A percentile compares a stretch with the other conserved stretches of the same genome.
Conservation (phyloP, 2,329 filamentous ascomycete species). For the Sporothrix dimorphospora region DNA sequence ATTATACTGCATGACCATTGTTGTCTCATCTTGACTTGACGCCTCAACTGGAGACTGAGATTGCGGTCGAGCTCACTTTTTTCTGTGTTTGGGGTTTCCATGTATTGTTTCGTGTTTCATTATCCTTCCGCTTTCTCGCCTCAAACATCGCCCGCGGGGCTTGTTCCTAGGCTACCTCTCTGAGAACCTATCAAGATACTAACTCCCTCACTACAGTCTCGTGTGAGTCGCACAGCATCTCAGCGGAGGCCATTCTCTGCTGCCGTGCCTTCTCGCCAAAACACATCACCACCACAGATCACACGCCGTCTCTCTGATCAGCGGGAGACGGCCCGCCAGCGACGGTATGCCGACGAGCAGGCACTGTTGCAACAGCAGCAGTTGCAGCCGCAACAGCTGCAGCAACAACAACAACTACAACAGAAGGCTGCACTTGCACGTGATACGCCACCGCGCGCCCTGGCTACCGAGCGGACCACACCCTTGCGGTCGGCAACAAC, state of each 20-base stretch:
- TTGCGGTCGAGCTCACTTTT: background rate
- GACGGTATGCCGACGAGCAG: constrained; percentile 49
- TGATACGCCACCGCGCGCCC: constrained; percentile 50
- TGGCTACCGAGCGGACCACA: constrained; percentile 49
- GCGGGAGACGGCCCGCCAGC: constrained; percentile 51
- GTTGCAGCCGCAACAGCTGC: background rate
- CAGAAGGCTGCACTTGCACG: constrained; percentile 41
- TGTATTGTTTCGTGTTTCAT: background rate
- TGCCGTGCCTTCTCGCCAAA: constrained; percentile 51
- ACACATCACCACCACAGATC: constrained; percentile 55
- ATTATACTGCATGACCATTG: constrained; percentile 23
- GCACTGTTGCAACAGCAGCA: constrained; percentile 33
- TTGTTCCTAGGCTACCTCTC: background rate
- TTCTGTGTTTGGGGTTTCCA: background rate
- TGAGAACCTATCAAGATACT: background rate
- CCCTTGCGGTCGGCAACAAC: constrained; percentile 35
- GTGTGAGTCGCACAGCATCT: constrained; percentile 49
- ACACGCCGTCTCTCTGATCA: constrained; percentile 61
- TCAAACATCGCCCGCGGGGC: background rate
- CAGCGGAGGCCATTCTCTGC: constrained; percentile 59
- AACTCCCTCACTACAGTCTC: constrained; percentile 46
- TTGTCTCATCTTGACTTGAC: constrained; percentile 14
- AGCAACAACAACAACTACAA: constrained; percentile 34
- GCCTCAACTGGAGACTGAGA: background rate
- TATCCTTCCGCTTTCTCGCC: background rate